A percentile compares a stretch with the other conserved stretches of the same genome.
Conservation (phyloP, 2,329 filamentous ascomycete species). For the Camillea tinctor region DNA sequence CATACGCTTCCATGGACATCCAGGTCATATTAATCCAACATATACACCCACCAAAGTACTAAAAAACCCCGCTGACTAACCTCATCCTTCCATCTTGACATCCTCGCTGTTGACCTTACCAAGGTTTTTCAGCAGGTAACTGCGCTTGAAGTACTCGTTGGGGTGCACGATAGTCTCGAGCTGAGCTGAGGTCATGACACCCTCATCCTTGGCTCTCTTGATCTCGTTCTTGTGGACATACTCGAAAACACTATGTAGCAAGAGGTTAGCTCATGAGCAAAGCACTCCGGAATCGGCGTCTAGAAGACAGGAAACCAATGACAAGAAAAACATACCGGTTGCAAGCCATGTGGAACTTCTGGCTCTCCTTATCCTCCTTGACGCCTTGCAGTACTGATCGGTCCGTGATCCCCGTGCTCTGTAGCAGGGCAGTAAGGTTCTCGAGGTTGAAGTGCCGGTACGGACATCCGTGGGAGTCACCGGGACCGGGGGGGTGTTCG, state of each 20-base stretch:
- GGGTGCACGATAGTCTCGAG: slow-evolving; percentile 95
- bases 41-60: neutral
- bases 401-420: slow-evolving; percentile 77
- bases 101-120: slow-evolving; percentile 51
- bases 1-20: neutral
- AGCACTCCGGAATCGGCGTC: slow-evolving; percentile 10
- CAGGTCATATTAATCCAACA: neutral
- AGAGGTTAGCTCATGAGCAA: neutral
- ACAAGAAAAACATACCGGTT: slow-evolving; percentile 68
- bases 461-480: slow-evolving; percentile 92
- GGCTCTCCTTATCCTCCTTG: slow-evolving; percentile 83
- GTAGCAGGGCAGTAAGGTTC: slow-evolving; percentile 75
- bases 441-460: slow-evolving; percentile 90
- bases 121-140: slow-evolving; percentile 82
- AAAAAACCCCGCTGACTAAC: neutral
- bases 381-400: slow-evolving; percentile 75
- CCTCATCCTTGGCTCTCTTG: slow-evolving; percentile 72
- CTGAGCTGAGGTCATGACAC: slow-evolving; percentile 69
- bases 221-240: slow-evolving; percentile 77
- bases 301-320: too few relatives aligned
- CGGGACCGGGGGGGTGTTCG: slow-evolving; percentile 81
- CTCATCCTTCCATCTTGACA: slow-evolving; percentile 55
- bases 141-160: slow-evolving; percentile 97
- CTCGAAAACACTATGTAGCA: slow-evolving; percentile 73
- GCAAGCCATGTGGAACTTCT: slow-evolving; percentile 91